Evolutionary conservation across 768 basidiomycete species (phyloP).

Genomic region (Boletus reticuloceps): DNA sequence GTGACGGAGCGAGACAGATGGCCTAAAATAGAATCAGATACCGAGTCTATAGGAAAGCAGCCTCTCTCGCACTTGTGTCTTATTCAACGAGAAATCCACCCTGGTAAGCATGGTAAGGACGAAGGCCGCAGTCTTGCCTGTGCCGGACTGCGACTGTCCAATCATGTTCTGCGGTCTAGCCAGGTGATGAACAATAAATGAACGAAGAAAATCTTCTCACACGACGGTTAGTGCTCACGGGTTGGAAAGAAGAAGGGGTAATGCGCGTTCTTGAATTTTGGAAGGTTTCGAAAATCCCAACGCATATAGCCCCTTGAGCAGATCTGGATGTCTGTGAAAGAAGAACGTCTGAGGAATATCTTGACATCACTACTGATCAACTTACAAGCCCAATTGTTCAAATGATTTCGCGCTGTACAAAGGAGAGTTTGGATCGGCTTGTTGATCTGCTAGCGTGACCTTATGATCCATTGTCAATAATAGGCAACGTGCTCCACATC

Average conservation of each 20-base stretch:
- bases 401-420: constrained; percentile 91
- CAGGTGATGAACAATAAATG: constrained; percentile 4
- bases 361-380: constrained; percentile 12
- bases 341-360: constrained; percentile 2
- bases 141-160: constrained; percentile 98
- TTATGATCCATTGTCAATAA: constrained; percentile 28
- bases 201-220: not conserved
- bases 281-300: constrained; percentile 98
- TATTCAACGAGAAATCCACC: constrained; percentile 77
- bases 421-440: constrained; percentile 94
- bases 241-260: constrained; percentile 85
- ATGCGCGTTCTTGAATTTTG: constrained; percentile 96
- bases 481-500: not conserved
- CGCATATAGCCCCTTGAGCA: constrained; percentile 91
- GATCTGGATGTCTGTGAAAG: constrained; percentile 66
- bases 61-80: constrained; percentile 66
- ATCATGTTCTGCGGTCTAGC: constrained; percentile 96
- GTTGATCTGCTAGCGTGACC: constrained; percentile 97
- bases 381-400: constrained; percentile 92
- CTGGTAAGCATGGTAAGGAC: constrained; percentile 96
- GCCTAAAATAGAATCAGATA: constrained; percentile 50
- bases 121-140: constrained; percentile 98
- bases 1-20: constrained; percentile 94
- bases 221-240: constrained; percentile 56
- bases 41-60: not conserved